Conservation (phyloP, 441 rosid genomes). For the Cnidoscolus chayamansa region DNA sequence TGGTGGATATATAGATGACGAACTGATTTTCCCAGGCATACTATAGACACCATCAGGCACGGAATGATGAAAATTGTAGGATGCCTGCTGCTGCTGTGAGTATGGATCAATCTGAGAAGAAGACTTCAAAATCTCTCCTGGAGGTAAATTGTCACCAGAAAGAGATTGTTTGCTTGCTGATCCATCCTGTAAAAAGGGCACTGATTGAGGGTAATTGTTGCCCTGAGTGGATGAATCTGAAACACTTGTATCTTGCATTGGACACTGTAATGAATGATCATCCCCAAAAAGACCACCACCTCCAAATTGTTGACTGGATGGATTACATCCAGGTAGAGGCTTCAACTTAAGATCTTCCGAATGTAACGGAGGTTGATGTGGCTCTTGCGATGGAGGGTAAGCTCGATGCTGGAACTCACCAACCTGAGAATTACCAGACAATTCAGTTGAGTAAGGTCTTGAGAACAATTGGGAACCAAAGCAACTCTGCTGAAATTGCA, state of each 20-base stretch:
- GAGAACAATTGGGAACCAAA: conserved; percentile 31
- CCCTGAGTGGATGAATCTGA: conserved; percentile 28
- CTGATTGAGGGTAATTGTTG: conserved; percentile 23
- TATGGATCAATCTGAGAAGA: conserved; percentile 37
- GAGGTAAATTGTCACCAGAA: conserved; percentile 30
- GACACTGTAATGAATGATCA: conserved; percentile 22
- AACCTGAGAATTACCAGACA: conserved; percentile 32
- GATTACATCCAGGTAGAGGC: conserved; percentile 24
- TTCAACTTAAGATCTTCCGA: conserved; percentile 26
- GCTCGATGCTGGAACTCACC: conserved; percentile 33
- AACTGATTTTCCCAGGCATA: conserved; percentile 26
- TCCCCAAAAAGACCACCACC: conserved; percentile 22
- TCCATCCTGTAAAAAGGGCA: conserved; percentile 22
- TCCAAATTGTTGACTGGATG: conserved; percentile 28
- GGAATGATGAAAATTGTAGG: conserved; percentile 28
- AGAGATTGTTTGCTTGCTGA: conserved; percentile 30
- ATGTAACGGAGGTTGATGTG: conserved; percentile 24
- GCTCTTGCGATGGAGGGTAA: conserved; percentile 28
- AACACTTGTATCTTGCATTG: conserved; percentile 17
- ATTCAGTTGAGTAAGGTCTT: conserved; percentile 33
- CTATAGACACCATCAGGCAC: conserved; percentile 16
- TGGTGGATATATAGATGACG: conserved; percentile 33
- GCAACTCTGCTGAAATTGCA: conserved; percentile 33
- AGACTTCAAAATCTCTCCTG: conserved; percentile 31
- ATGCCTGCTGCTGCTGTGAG: conserved; percentile 33